Conservation (phyloP, 129 eudicot species). For the Ambrosia artemisiifolia region DNA sequence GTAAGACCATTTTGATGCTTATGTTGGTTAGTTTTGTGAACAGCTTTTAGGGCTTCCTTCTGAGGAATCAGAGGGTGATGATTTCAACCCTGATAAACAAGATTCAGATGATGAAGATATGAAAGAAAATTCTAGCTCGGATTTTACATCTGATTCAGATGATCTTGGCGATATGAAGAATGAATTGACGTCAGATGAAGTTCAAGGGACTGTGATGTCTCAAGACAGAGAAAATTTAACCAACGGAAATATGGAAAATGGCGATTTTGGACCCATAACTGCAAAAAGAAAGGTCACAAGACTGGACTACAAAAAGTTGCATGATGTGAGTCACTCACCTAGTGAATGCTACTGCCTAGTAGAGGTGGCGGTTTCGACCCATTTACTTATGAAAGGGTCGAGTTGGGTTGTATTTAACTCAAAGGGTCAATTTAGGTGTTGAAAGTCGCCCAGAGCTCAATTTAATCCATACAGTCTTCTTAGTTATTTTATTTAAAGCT, state of each 20-base stretch:
- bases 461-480: background rate
- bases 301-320: constrained; percentile 83
- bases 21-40: background rate
- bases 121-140: constrained; percentile 63
- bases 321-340: constrained; percentile 67
- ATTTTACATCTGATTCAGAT: constrained; percentile 87
- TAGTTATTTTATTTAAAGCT: background rate
- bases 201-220: constrained; percentile 20
- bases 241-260: constrained; percentile 28
- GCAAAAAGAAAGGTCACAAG: constrained; percentile 59
- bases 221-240: constrained; percentile 18
- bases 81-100: constrained; percentile 56
- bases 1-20: background rate
- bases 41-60: constrained; percentile 58
- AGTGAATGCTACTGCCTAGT: background rate
- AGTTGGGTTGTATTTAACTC: background rate
- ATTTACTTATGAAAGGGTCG: background rate
- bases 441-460: background rate
- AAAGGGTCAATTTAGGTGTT: background rate
- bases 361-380: background rate
- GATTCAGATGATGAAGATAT: constrained; percentile 47
- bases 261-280: constrained; percentile 36
- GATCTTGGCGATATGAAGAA: constrained; percentile 50
- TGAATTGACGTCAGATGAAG: constrained; percentile 31
- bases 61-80: constrained; percentile 96